Percentiles rank a stretch among this genome's conserved stretches.
These are phyloP conservation scores for Volutella citrinella DNA, from an alignment of 2,329 filamentous ascomycete species.

Conservation along the genomic window DNA sequence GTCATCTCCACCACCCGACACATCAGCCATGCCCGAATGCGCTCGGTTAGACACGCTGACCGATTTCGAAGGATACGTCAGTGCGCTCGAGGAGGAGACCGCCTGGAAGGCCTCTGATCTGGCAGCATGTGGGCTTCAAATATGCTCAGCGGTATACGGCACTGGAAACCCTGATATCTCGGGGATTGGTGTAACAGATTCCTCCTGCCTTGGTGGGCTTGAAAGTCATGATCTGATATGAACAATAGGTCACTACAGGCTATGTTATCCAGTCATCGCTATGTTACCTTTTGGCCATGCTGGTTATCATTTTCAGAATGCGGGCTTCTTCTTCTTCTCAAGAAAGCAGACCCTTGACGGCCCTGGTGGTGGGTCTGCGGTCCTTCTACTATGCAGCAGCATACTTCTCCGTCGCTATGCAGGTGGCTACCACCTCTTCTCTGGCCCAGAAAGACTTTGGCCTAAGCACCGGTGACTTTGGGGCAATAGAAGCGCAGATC, in stretches of 20 bases:
- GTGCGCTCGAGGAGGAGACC: constrained; percentile 3
- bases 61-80: constrained; percentile 11
- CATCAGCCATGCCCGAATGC: constrained; percentile 4
- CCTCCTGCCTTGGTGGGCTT: background rate
- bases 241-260: constrained; percentile 10
- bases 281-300: constrained; percentile 3
- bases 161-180: constrained; percentile 20
- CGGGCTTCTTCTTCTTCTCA: background rate
- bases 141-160: constrained; percentile 17
- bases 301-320: constrained; percentile 4
- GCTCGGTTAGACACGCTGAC: constrained; percentile 4
- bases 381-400: constrained; percentile 16
- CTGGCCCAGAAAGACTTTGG: constrained; percentile 22
- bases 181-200: constrained; percentile 18
- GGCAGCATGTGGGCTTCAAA: constrained; percentile 8
- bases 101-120: constrained; percentile 4
- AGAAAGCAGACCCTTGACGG: background rate
- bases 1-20: no score
- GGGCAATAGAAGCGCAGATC: constrained; percentile 21
- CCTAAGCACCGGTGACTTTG: constrained; percentile 16
- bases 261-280: constrained; percentile 12
- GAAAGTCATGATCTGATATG: background rate
- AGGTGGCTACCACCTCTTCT: constrained; percentile 18
- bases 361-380: constrained; percentile 3
- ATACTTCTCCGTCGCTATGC: constrained; percentile 20